Evolutionary conservation across 257 asterid species (phyloP).

Genomic region (Dorcoceras hygrometricum): DNA sequence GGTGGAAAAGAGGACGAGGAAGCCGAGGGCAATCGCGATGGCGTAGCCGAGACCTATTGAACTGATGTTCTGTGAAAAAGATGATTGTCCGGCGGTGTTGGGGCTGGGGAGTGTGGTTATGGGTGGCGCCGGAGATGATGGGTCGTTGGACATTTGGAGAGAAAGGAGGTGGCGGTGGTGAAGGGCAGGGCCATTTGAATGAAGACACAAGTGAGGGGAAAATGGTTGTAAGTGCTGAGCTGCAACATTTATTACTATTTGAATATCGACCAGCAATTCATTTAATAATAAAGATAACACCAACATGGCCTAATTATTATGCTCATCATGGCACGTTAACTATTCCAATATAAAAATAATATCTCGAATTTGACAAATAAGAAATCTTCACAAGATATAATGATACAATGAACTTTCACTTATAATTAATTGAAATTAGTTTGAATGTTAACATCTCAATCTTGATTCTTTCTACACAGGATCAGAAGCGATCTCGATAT

Average conservation of each 20-base stretch:
- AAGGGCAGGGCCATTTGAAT: slow-evolving; percentile 48
- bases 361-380: no score
- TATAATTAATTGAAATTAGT: no score
- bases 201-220: slow-evolving; percentile 20
- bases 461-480: no score
- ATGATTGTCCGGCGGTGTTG: not conserved
- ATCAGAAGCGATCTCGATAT: no score
- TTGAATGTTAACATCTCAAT: no score
- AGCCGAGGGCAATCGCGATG: slow-evolving; percentile 73
- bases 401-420: no score
- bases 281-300: slow-evolving; percentile 50
- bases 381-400: no score
- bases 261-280: slow-evolving; percentile 30
- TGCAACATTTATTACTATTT: slow-evolving; percentile 55
- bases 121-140: slow-evolving; percentile 19
- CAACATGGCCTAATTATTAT: slow-evolving; percentile 29
- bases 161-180: slow-evolving; percentile 10
- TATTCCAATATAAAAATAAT: not conserved
- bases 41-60: slow-evolving; percentile 69
- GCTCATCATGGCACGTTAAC: not conserved
- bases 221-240: slow-evolving; percentile 44
- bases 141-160: slow-evolving; percentile 46
- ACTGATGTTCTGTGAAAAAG: slow-evolving; percentile 29
- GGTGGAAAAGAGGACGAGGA: slow-evolving; percentile 74
- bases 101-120: slow-evolving; percentile 12